These are phyloP conservation scores for Candida coquimbonensis DNA, from an alignment of 805 yeast genomes.

Conservation along the genomic window DNA sequence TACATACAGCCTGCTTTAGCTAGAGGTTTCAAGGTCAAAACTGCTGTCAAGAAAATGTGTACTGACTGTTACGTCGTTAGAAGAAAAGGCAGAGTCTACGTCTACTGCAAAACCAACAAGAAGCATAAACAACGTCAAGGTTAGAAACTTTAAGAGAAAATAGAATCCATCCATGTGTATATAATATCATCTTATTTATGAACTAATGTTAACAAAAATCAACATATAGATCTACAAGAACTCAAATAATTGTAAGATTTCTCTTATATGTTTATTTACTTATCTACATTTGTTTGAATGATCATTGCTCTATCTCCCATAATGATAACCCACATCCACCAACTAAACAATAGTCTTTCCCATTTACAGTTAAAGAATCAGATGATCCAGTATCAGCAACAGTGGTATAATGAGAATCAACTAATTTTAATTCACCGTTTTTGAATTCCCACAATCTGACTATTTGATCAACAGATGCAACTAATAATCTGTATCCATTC, in stretches of 20 bases:
- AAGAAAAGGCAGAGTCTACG: constrained; percentile 91
- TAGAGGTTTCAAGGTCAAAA: constrained; percentile 85
- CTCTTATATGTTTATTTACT: not conserved
- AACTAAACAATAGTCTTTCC: constrained; percentile 33
- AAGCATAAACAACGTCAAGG: constrained; percentile 95
- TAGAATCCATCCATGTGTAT: not conserved
- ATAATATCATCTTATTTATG: not conserved
- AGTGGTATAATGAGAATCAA: constrained; percentile 55
- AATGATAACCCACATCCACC: constrained; percentile 83
- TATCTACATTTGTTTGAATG: not conserved
- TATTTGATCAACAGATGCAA: constrained; percentile 81
- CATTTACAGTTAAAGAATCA: constrained; percentile 30
- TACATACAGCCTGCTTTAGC: constrained; percentile 25
- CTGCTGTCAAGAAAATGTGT: constrained; percentile 91
- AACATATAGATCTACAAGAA: too few relatives aligned
- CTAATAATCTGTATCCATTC: constrained; percentile 33
- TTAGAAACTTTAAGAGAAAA: constrained; percentile 16
- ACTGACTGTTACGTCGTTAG: constrained; percentile 83
- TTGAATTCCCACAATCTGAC: constrained; percentile 53
- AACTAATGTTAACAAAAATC: not conserved
- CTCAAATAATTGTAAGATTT: too few relatives aligned
- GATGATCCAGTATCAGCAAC: constrained; percentile 87
- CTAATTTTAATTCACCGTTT: constrained; percentile 21
- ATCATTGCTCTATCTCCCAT: constrained; percentile 29
- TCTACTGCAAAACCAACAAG: constrained; percentile 86